Evolutionary conservation across 2,329 filamentous ascomycete genomes (phyloP).

Genomic region (Aspergillus floridensis): DNA sequence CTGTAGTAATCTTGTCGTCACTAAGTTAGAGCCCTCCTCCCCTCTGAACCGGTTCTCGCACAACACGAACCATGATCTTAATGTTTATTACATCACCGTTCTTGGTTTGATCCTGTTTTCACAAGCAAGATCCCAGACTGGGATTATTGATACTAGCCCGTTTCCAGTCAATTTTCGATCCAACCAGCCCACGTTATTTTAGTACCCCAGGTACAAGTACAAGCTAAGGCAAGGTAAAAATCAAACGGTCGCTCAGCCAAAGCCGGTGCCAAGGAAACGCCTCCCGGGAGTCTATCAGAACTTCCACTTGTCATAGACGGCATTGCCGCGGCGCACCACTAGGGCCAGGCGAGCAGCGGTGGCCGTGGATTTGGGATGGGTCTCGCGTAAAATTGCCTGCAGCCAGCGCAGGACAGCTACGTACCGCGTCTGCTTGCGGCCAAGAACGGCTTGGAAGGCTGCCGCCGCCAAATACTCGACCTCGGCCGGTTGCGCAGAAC

Average conservation of each 20-base stretch:
- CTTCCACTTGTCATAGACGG: slow-evolving; percentile 37
- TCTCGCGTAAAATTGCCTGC: slow-evolving; percentile 45
- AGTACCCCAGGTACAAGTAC: background rate
- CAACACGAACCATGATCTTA: background rate
- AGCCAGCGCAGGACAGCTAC: slow-evolving; percentile 67
- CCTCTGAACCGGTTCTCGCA: background rate
- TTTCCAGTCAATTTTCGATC: background rate
- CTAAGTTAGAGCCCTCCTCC: background rate
- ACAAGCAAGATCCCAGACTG: background rate
- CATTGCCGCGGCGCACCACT: slow-evolving; percentile 34
- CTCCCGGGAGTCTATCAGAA: slow-evolving; percentile 22
- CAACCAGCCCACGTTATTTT: background rate
- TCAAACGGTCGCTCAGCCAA: background rate
- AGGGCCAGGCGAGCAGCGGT: slow-evolving; percentile 33
- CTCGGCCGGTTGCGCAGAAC: slow-evolving; percentile 62
- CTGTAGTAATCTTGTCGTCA: background rate
- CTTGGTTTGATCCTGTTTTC: background rate
- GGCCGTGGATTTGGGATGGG: slow-evolving; percentile 37
- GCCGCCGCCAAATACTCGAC: slow-evolving; percentile 63
- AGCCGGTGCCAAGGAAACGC: background rate
- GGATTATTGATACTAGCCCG: background rate
- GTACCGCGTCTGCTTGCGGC: slow-evolving; percentile 70
- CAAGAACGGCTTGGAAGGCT: slow-evolving; percentile 68
- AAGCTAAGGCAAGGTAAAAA: background rate
- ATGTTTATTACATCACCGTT: background rate